Percentiles rank a stretch among this genome's conserved stretches.
These are phyloP conservation scores for Penicillium sp. DNA, from an alignment of 2,329 filamentous ascomycete species.

Conservation along the genomic window DNA sequence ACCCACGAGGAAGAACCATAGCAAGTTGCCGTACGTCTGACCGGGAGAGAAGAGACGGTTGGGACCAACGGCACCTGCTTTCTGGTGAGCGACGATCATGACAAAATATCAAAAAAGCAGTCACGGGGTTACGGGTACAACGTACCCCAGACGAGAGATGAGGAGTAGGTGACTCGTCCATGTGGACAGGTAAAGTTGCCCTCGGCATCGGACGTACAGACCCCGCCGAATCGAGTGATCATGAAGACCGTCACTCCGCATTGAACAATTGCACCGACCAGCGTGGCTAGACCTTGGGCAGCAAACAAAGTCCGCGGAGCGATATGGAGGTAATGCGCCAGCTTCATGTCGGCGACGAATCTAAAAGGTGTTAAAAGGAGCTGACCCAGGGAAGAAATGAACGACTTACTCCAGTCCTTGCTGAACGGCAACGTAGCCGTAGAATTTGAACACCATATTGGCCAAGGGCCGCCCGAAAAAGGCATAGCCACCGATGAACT, in stretches of 20 bases:
- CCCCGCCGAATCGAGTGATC: constrained; percentile 43
- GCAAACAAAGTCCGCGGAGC: constrained; percentile 49
- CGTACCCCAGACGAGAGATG: constrained; percentile 64
- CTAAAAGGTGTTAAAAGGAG: constrained; percentile 31
- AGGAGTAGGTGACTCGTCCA: constrained; percentile 60
- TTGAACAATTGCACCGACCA: constrained; percentile 48
- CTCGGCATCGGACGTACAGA: constrained; percentile 54
- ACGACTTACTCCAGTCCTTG: constrained; percentile 51
- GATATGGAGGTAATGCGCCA: constrained; percentile 50
- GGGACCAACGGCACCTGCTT: constrained; percentile 58
- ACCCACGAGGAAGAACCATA: constrained; percentile 69
- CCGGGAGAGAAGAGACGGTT: constrained; percentile 61
- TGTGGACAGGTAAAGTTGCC: constrained; percentile 58
- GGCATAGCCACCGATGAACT: constrained; percentile 49
- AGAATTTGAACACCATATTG: constrained; percentile 66
- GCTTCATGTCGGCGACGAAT: constrained; percentile 63
- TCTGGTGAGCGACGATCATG: not conserved
- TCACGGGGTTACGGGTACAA: not conserved
- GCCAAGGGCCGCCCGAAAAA: constrained; percentile 47
- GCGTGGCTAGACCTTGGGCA: constrained; percentile 49
- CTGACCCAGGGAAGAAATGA: not conserved
- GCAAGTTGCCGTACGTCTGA: constrained; percentile 59
- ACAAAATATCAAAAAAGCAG: not conserved
- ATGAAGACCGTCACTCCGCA: constrained; percentile 50
- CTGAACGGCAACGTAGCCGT: constrained; percentile 63